Percentiles rank a stretch among this genome's conserved stretches.
These are phyloP conservation scores for Yamadazyma triangularis DNA, from an alignment of 1,139 yeast genomes.

Conservation along the genomic window DNA sequence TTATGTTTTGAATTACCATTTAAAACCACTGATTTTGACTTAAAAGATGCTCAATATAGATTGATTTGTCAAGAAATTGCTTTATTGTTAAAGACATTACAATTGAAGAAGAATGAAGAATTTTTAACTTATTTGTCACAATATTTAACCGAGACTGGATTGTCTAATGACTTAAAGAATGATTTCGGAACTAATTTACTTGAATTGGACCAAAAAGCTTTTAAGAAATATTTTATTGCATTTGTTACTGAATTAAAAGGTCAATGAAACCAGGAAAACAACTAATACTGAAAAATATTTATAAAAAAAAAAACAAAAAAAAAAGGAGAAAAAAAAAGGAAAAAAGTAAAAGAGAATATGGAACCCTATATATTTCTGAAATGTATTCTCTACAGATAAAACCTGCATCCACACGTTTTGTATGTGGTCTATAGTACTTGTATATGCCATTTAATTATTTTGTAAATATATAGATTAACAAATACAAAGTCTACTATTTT, in stretches of 20 bases:
- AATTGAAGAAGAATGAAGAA: constrained; percentile 32
- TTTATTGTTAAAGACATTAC: constrained; percentile 61
- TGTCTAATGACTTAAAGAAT: constrained; percentile 50
- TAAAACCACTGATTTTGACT: constrained; percentile 57
- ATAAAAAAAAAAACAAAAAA: no score
- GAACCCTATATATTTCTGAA: no score
- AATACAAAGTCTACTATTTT: no score
- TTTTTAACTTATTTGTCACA: constrained; percentile 48
- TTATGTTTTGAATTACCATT: constrained; percentile 78
- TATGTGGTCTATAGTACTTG: no score
- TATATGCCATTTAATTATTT: no score
- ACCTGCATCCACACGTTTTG: no score
- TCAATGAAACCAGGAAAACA: constrained; percentile 2
- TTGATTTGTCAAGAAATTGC: constrained; percentile 74
- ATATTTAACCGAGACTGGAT: constrained; percentile 58
- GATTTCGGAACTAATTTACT: constrained; percentile 58
- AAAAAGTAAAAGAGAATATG: no score
- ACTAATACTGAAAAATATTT: neutral
- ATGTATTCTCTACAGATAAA: no score
- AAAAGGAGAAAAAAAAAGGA: no score
- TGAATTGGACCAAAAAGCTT: constrained; percentile 50
- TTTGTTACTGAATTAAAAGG: constrained; percentile 48
- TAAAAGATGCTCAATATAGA: constrained; percentile 72
- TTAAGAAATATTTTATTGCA: constrained; percentile 61
- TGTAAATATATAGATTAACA: no score